phyloP scores from a whole-genome alignment of 2,329 filamentous ascomycete genomes.

The Paramyrothecium roridum region DNA sequence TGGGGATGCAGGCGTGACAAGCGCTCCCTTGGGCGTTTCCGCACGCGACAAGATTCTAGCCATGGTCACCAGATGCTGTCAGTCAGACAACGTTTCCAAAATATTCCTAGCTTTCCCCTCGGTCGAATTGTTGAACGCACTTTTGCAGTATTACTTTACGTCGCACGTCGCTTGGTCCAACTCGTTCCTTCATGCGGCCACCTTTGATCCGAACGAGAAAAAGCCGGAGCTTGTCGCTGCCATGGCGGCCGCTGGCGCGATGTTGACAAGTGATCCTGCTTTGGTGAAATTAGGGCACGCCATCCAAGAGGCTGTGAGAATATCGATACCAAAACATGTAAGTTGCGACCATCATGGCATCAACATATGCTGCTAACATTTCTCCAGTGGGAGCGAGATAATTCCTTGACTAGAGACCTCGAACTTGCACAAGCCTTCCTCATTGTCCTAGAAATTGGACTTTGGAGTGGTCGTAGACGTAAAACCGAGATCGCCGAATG shows the following conservation, averaged over 20 bases:
- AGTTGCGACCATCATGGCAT: neutral
- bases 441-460: slow-evolving; percentile 25
- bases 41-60: slow-evolving; percentile 24
- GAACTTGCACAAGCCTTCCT: slow-evolving; percentile 28
- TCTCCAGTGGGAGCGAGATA: slow-evolving; percentile 29
- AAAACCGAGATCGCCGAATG: slow-evolving; percentile 38
- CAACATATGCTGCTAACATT: neutral
- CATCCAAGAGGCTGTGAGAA: slow-evolving; percentile 30
- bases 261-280: slow-evolving; percentile 30
- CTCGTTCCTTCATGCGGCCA: slow-evolving; percentile 32
- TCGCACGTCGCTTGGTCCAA: slow-evolving; percentile 20
- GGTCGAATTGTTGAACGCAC: slow-evolving; percentile 31
- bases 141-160: slow-evolving; percentile 33
- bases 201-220: slow-evolving; percentile 31
- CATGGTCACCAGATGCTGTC: slow-evolving; percentile 22
- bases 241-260: slow-evolving; percentile 32
- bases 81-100: slow-evolving; percentile 16
- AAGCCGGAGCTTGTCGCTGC: slow-evolving; percentile 31
- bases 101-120: slow-evolving; percentile 34
- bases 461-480: slow-evolving; percentile 33
- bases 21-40: slow-evolving; percentile 11
- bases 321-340: slow-evolving; percentile 12
- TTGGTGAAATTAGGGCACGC: slow-evolving; percentile 37
- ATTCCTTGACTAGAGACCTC: slow-evolving; percentile 24
- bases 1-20: slow-evolving; percentile 13